phyloP scores from a whole-genome alignment of 345 rosid genomes.

The Diplotaxis tenuifolia region DNA sequence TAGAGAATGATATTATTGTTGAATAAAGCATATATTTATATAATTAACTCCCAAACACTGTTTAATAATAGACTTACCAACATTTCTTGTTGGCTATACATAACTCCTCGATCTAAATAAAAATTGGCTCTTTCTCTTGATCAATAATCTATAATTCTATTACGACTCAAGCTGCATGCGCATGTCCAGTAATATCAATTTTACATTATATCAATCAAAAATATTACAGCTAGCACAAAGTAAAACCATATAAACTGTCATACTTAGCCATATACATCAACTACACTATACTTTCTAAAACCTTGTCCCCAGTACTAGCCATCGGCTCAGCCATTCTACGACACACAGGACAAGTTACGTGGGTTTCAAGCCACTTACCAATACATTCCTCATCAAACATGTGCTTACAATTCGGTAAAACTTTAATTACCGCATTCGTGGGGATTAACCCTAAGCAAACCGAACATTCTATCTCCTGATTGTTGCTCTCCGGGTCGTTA shows the following conservation, averaged over 20 bases:
- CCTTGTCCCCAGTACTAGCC: slow-evolving; percentile 18
- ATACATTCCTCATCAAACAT: no score
- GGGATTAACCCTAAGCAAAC: slow-evolving; percentile 32
- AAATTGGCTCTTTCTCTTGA: neutral
- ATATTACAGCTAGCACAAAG: slow-evolving; percentile 10
- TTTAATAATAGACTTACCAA: neutral
- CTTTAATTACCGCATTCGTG: no score
- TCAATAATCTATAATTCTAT: neutral
- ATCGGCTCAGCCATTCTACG: slow-evolving; percentile 25
- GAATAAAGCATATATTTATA: neutral
- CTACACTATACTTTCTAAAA: slow-evolving; percentile 28
- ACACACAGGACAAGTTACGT: slow-evolving; percentile 36
- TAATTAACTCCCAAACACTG: neutral
- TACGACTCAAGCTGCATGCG: neutral
- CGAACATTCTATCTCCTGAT: no score
- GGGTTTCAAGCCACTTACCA: slow-evolving; percentile 32
- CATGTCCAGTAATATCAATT: neutral
- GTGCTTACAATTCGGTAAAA: no score
- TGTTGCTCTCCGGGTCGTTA: slow-evolving; percentile 26
- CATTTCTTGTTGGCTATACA: neutral
- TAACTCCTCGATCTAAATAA: neutral
- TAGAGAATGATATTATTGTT: neutral
- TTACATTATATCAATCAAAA: neutral
- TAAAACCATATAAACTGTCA: neutral
- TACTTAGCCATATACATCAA: neutral